A percentile compares a stretch with the other conserved stretches of the same genome.
phyloP scores from a whole-genome alignment of 495 filamentous ascomycete species.

The Penicillium taxi region DNA sequence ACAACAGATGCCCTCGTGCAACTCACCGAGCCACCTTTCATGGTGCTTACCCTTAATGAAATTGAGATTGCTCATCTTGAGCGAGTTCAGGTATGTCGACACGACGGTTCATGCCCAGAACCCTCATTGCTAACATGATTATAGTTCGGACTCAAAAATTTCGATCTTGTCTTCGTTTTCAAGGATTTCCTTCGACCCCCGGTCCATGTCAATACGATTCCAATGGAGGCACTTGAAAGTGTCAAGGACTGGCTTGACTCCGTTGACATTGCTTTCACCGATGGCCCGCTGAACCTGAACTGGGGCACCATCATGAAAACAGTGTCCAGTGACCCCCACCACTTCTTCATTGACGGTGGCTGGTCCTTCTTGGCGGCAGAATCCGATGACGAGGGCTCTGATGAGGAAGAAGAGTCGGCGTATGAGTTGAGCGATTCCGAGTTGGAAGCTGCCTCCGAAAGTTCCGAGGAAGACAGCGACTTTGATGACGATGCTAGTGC shows the following conservation, averaged over 20 bases:
- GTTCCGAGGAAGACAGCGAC: conserved; percentile 79
- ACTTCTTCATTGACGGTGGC: conserved; percentile 90
- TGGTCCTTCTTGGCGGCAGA: conserved; percentile 91
- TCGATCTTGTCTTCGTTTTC: conserved; percentile 95
- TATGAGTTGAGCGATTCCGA: conserved; percentile 87
- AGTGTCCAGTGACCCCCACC: conserved; percentile 82
- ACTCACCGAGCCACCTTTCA: conserved; percentile 92
- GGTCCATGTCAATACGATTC: conserved; percentile 95
- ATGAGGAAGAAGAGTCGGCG: conserved; percentile 80
- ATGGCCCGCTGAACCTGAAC: conserved; percentile 95
- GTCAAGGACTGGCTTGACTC: conserved; percentile 98
- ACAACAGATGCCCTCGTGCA: conserved; percentile 98
- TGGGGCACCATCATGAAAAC: conserved; percentile 99
- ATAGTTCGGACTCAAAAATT: conserved; percentile 95
- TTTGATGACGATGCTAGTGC: conserved; percentile 87
- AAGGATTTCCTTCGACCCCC: conserved; percentile 87
- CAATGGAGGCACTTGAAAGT: conserved; percentile 84
- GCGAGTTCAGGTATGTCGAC: conserved; percentile 63
- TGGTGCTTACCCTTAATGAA: conserved; percentile 88
- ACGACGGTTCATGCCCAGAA: neutral
- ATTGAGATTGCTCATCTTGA: conserved; percentile 96
- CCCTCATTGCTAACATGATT: conserved; percentile 10
- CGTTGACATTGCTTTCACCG: conserved; percentile 86
- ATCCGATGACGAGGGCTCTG: conserved; percentile 74
- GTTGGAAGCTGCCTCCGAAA: conserved; percentile 68